Percentiles rank a stretch among this genome's conserved stretches.
phyloP scores from a whole-genome alignment of 2,329 filamentous ascomycete species.

The Aspergillus terreus region DNA sequence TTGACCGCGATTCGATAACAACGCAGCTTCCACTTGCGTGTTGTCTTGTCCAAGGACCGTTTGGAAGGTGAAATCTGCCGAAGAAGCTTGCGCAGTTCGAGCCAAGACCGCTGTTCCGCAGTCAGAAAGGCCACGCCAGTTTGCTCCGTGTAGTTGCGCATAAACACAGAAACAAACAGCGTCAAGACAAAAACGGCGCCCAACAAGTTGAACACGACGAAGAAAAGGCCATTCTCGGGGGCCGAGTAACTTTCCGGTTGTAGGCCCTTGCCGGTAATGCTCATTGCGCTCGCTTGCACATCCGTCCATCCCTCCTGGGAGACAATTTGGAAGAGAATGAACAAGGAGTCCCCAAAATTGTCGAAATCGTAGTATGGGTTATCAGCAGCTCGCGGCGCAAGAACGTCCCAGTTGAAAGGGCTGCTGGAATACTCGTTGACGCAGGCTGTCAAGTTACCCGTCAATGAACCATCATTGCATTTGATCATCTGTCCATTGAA shows the following conservation, averaged over 20 bases:
- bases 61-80: slow-evolving; percentile 94
- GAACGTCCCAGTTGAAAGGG: slow-evolving; percentile 79
- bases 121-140: slow-evolving; percentile 96
- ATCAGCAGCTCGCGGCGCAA: slow-evolving; percentile 74
- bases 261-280: slow-evolving; percentile 69
- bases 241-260: slow-evolving; percentile 69
- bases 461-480: slow-evolving; percentile 71
- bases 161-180: slow-evolving; percentile 97
- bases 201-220: slow-evolving; percentile 92
- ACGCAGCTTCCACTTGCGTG: slow-evolving; percentile 81
- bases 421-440: slow-evolving; percentile 75
- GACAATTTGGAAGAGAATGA: slow-evolving; percentile 97
- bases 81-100: slow-evolving; percentile 87
- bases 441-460: slow-evolving; percentile 63
- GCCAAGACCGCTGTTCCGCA: slow-evolving; percentile 92
- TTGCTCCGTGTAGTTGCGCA: slow-evolving; percentile 99
- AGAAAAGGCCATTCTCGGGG: slow-evolving; percentile 87
- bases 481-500: slow-evolving; percentile 76
- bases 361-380: slow-evolving; percentile 93
- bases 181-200: slow-evolving; percentile 96
- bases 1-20: slow-evolving; percentile 92
- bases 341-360: slow-evolving; percentile 86
- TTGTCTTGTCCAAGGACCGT: slow-evolving; percentile 74
- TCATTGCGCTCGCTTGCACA: slow-evolving; percentile 80
- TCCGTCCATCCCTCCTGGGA: slow-evolving; percentile 98